Evolutionary conservation across 2,329 filamentous ascomycete species (phyloP).

Genomic region (Penicillium psychrosexuale): DNA sequence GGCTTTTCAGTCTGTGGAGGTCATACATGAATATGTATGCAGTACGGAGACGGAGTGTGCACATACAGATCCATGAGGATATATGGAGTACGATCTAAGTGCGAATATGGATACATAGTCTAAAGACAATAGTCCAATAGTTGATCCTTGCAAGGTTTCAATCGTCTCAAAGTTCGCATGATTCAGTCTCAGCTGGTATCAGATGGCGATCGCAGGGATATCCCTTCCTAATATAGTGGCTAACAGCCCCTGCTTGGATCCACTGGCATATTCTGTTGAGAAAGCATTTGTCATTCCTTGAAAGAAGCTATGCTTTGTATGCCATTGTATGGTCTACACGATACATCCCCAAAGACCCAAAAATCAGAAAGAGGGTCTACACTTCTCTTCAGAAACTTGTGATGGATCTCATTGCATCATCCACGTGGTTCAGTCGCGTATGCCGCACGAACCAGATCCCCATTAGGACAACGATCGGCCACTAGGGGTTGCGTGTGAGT

Average conservation of each 20-base stretch:
- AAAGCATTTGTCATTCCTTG: background rate
- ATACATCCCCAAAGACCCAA: background rate
- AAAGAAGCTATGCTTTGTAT: background rate
- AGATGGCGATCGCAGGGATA: slow-evolving; percentile 3
- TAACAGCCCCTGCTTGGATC: background rate
- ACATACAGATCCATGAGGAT: background rate
- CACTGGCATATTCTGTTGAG: background rate
- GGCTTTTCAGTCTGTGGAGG: background rate
- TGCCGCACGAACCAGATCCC: background rate
- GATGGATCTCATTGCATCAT: background rate
- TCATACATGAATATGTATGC: background rate
- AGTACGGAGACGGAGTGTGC: background rate
- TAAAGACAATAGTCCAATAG: background rate
- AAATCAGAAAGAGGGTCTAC: background rate
- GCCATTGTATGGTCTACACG: background rate
- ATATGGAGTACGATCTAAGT: background rate
- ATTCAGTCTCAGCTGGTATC: background rate
- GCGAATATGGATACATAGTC: background rate
- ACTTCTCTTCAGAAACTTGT: background rate
- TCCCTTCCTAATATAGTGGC: background rate
- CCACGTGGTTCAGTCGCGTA: background rate
- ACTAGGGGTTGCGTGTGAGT: slow-evolving; percentile 1
- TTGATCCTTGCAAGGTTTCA: background rate
- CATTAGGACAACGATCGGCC: slow-evolving; percentile 3
- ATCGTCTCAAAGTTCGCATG: background rate